Evolutionary conservation across 2,329 filamentous ascomycete genomes (phyloP).

Genomic region (Ascosphaera apis): DNA sequence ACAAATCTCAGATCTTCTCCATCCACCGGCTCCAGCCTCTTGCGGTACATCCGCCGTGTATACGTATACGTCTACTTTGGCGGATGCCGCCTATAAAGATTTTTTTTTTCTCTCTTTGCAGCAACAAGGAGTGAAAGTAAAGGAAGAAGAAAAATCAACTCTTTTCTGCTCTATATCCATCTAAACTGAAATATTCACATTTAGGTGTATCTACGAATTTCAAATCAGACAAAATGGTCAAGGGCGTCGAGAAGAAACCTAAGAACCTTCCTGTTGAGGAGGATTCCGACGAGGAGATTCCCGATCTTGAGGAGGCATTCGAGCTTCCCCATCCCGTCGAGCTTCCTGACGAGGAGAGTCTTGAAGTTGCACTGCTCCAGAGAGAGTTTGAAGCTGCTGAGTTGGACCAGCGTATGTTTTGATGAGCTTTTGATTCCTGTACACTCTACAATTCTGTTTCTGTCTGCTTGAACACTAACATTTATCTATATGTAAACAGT

Average conservation of each 20-base stretch:
- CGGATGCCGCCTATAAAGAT: no score
- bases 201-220: no score
- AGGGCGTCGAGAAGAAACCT: conserved; percentile 2
- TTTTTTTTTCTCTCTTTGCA: no score
- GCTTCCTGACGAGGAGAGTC: conserved; percentile 21
- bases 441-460: conserved; percentile 1
- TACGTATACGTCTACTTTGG: no score
- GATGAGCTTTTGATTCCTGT: conserved; percentile 2
- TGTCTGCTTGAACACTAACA: conserved; percentile 1
- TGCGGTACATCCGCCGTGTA: no score
- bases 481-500: conserved; percentile 25
- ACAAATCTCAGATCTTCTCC: no score
- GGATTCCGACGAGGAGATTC: conserved; percentile 10
- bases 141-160: no score
- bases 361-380: conserved; percentile 54
- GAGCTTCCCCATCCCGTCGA: conserved; percentile 14
- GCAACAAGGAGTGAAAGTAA: no score
- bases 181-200: no score
- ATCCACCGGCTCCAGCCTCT: no score
- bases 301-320: conserved; percentile 1
- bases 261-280: not conserved
- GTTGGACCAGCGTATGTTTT: conserved; percentile 50
- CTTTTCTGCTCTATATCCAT: no score
- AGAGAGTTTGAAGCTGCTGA: conserved; percentile 67
- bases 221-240: conserved; percentile 2